A percentile compares a stretch with the other conserved stretches of the same genome.
Evolutionary conservation across 306 rosid genomes (phyloP).

Genomic region (Luffa acutangula): DNA sequence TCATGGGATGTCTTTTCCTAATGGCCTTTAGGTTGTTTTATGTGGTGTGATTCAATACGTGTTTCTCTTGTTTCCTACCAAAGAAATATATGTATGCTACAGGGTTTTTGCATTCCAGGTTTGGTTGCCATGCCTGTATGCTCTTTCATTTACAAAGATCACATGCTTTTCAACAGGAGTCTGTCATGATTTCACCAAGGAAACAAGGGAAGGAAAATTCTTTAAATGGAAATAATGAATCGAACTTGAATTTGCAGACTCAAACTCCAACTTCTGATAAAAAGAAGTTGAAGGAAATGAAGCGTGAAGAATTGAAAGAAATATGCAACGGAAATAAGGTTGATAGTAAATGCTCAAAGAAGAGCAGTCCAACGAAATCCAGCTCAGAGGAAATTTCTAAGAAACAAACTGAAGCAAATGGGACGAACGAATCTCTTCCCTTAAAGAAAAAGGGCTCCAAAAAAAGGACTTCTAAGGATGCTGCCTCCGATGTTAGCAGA

Average conservation of each 20-base stretch:
- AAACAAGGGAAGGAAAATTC: slow-evolving; percentile 54
- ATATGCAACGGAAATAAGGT: slow-evolving; percentile 36
- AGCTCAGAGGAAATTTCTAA: slow-evolving; percentile 14
- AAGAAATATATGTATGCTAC: not conserved
- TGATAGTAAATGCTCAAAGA: slow-evolving; percentile 19
- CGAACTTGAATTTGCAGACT: slow-evolving; percentile 14
- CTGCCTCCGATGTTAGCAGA: slow-evolving; percentile 1
- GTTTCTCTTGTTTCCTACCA: not conserved
- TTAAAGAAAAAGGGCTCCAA: slow-evolving; percentile 5
- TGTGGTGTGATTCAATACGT: not conserved
- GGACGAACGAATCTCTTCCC: slow-evolving; percentile 5
- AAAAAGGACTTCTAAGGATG: slow-evolving; percentile 3
- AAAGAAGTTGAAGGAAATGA: slow-evolving; percentile 26
- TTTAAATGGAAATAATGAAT: slow-evolving; percentile 18
- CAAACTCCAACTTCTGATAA: not conserved
- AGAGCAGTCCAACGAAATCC: slow-evolving; percentile 17
- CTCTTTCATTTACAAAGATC: not conserved
- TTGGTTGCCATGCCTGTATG: not conserved
- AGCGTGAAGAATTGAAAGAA: slow-evolving; percentile 41
- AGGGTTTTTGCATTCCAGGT: not conserved
- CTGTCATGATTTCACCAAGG: slow-evolving; percentile 18
- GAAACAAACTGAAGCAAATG: slow-evolving; percentile 15
- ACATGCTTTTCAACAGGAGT: slow-evolving; percentile 20
- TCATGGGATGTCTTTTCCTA: not conserved
- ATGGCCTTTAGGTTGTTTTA: not conserved